Percentiles rank a stretch among this genome's conserved stretches.
Evolutionary conservation across 148 eudicot genomes (phyloP).

Genomic region (Rhododendron simsii): DNA sequence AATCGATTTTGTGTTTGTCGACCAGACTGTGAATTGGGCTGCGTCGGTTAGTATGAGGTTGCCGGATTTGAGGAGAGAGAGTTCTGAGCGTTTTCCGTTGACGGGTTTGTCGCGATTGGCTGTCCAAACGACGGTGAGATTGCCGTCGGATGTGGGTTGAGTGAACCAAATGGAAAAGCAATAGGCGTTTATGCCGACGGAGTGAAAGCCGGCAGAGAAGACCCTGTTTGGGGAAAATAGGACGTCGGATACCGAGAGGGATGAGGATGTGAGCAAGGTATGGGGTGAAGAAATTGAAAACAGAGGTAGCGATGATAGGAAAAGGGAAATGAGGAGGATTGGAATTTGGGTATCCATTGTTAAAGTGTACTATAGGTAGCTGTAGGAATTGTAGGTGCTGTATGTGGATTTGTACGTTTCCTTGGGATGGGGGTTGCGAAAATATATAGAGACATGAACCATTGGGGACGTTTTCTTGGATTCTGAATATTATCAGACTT

Average conservation of each 20-base stretch:
- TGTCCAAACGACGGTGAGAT: slow-evolving; percentile 35
- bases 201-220: slow-evolving; percentile 35
- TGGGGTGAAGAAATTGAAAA: not conserved
- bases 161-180: slow-evolving; percentile 34
- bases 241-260: slow-evolving; percentile 22
- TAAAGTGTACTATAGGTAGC: not conserved
- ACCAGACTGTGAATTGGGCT: slow-evolving; percentile 15
- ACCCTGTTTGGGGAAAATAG: slow-evolving; percentile 20
- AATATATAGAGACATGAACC: too few relatives aligned
- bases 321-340: not conserved
- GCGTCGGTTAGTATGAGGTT: slow-evolving; percentile 32
- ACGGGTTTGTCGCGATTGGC: slow-evolving; percentile 48
- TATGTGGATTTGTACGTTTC: too few relatives aligned
- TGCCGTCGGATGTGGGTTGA: not conserved
- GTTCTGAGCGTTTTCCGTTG: slow-evolving; percentile 29
- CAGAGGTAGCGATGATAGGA: not conserved
- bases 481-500: too few relatives aligned
- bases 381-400: too few relatives aligned
- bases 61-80: slow-evolving; percentile 25
- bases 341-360: not conserved
- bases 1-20: not conserved
- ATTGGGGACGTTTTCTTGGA: too few relatives aligned
- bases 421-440: too few relatives aligned
- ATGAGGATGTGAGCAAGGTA: slow-evolving; percentile 14
- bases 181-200: slow-evolving; percentile 27